These are phyloP conservation scores for Tetrapyrgos nigripes DNA, from an alignment of 1,284 basidiomycete species.

Conservation along the genomic window DNA sequence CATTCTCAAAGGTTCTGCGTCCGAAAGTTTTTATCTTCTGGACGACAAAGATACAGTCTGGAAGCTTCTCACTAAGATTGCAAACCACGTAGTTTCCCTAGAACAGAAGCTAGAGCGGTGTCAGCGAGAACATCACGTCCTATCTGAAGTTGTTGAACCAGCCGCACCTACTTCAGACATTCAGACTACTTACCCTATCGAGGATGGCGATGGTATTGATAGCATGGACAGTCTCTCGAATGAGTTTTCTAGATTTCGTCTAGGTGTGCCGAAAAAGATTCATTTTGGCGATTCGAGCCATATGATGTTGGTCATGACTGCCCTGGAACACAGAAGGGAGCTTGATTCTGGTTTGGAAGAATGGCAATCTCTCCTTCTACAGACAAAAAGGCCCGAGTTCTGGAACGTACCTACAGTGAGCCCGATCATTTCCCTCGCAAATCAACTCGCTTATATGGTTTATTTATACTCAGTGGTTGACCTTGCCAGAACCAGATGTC, in stretches of 20 bases:
- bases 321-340: background rate
- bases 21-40: slow-evolving; percentile 1
- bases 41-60: slow-evolving; percentile 4
- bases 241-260: background rate
- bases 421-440: background rate
- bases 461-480: background rate
- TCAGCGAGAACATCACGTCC: background rate
- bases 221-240: slow-evolving; percentile 4
- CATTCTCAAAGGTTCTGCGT: background rate
- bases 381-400: background rate
- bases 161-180: background rate
- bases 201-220: background rate
- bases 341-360: background rate
- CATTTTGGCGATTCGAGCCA: slow-evolving; percentile 6
- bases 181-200: background rate
- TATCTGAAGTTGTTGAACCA: background rate
- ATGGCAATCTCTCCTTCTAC: slow-evolving; percentile 1
- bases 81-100: background rate
- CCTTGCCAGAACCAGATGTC: background rate
- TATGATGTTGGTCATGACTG: slow-evolving; percentile 2
- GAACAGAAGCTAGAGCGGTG: background rate
- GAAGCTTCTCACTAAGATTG: slow-evolving; percentile 1
- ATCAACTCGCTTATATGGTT: background rate
- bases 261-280: slow-evolving; percentile 3
- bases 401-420: slow-evolving; percentile 2